A percentile compares a stretch with the other conserved stretches of the same genome.
These are phyloP conservation scores for Phytophthora aleatoria DNA, from an alignment of 352 stramenopile genomes.

Conservation along the genomic window DNA sequence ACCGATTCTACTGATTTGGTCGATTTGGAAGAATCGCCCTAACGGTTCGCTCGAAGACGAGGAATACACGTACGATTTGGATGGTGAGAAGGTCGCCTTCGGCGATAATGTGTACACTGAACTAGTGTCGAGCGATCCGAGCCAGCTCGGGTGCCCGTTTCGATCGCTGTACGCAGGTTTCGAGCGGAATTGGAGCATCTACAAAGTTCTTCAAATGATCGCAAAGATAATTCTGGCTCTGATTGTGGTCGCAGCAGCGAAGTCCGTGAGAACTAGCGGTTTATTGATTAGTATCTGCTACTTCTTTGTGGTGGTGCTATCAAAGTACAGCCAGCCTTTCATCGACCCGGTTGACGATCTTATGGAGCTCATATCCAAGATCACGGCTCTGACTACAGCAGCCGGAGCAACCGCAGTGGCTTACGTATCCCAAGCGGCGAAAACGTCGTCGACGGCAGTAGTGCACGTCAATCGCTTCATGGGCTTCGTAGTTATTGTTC, in stretches of 20 bases:
- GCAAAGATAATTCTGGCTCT: neutral
- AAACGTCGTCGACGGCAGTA: neutral
- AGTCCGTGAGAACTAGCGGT: neutral
- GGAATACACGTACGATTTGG: neutral
- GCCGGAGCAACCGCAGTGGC: neutral
- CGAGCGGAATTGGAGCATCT: neutral
- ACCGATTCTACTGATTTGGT: neutral
- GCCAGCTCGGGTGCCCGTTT: neutral
- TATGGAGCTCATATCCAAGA: neutral
- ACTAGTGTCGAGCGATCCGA: neutral
- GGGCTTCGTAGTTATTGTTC: neutral
- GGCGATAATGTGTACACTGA: neutral
- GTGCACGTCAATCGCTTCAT: neutral
- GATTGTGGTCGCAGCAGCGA: slow-evolving; percentile 1
- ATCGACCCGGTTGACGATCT: neutral
- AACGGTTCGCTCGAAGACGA: neutral
- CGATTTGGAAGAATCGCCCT: neutral
- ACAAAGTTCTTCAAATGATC: slow-evolving; percentile 1
- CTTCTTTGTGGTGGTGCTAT: neutral
- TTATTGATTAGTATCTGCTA: neutral
- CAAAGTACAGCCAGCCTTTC: neutral
- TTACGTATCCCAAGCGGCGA: neutral
- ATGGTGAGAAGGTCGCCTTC: neutral
- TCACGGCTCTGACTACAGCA: neutral
- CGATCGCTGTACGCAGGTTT: neutral